Evolutionary conservation across 2,329 filamentous ascomycete genomes (phyloP), one percentile per base, ranked within the genome.

Genomic region (Fusarium virguliforme): DNA sequence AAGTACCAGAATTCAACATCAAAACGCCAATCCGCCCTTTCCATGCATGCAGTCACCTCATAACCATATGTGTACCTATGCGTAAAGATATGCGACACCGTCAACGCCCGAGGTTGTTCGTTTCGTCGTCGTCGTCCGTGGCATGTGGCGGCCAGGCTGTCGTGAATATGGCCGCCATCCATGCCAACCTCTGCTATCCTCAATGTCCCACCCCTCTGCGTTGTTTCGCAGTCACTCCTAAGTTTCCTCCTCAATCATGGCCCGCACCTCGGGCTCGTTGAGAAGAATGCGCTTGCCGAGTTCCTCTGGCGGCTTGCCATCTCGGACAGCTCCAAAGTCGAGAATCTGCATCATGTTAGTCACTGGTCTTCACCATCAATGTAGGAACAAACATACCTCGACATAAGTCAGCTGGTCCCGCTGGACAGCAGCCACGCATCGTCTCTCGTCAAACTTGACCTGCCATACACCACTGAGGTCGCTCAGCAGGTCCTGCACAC

Each of bases 391-490:
- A 82, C 90, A 84, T 81, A 97, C 96, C 89, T 99, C 96, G 64
- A 99, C 94, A 80, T 97, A 99, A 22, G 96, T 99, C 75, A 97
- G 83, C 76, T 90, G 91, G 72, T 97, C 94, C 62, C 96, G 89
- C 85, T 99, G 96, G 62, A 99, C 96, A 48, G 96, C 96, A 65
- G 96, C 96, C 63, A 99, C 96, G 80, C 96, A 99, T 79, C 95
- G 89, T 73, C 96, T 88, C 78, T 97, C 94, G 77, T 99, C 95
- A 83, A 99, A 99, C 77, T 96, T 96, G 76, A 99, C 96, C 83
- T 99, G 96, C 96, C 96, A 99, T 8, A 99, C 96, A n/a, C 95
- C 95, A 73, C 92, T 95, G 37, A 99, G 86, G 77, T 98, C 95
- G 13, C 94, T 97, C 76, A 99, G 86, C 43, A 99, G 87, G 81